A percentile compares a stretch with the other conserved stretches of the same genome.
Conservation (phyloP, 2,329 filamentous ascomycete genomes). For the Penicillium capsulatum region DNA sequence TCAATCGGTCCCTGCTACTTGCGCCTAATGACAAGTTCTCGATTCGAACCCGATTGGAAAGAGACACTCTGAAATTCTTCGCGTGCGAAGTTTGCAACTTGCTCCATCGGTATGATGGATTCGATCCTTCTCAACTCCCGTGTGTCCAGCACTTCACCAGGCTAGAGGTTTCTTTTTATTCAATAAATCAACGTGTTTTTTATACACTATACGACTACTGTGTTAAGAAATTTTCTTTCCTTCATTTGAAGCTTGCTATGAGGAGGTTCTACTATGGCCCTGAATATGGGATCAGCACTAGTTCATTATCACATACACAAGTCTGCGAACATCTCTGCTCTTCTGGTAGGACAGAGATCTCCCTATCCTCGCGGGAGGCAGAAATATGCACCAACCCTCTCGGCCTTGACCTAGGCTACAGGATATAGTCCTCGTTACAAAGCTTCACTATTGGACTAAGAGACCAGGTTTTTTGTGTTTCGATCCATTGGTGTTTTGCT, state of each 20-base stretch:
- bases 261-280: conserved; percentile 1
- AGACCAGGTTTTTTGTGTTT: no score
- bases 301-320: background rate
- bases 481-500: no score
- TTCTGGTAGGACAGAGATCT: background rate
- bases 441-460: no score
- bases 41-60: background rate
- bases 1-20: background rate
- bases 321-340: background rate
- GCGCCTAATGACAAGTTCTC: conserved; percentile 1
- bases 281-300: conserved; percentile 1
- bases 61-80: background rate
- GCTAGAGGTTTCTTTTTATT: background rate
- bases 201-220: background rate
- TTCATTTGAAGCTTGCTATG: conserved; percentile 4
- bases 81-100: conserved; percentile 1
- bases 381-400: no score
- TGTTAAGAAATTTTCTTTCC: background rate
- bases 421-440: no score
- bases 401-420: no score
- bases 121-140: conserved; percentile 1
- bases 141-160: background rate
- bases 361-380: background rate
- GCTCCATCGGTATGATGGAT: conserved; percentile 1
- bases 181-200: no score